Conservation (phyloP, 2,329 filamentous ascomycete genomes). For the Penicillium sp. region DNA sequence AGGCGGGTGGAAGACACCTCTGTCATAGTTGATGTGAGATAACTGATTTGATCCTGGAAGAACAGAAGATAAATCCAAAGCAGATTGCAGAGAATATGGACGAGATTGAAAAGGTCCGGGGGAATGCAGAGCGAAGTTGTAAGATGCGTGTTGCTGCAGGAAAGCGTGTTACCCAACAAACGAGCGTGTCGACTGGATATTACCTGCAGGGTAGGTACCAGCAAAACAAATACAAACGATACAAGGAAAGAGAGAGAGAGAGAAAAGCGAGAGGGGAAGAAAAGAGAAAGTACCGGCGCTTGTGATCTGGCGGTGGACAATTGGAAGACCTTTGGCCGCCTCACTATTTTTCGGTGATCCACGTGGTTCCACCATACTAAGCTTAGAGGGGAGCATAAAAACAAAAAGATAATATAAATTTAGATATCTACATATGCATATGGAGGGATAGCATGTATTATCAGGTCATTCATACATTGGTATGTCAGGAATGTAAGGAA, state of each 20-base stretch:
- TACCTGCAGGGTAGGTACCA: not conserved
- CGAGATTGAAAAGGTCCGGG: not conserved
- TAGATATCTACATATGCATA: not conserved
- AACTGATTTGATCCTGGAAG: constrained; percentile 6
- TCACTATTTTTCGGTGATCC: constrained; percentile 28
- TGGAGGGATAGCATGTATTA: not conserved
- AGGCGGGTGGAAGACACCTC: constrained; percentile 94
- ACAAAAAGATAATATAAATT: not conserved
- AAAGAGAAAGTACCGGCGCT: constrained; percentile 13
- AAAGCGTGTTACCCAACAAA: constrained; percentile 9
- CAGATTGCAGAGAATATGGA: constrained; percentile 4
- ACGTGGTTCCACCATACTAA: constrained; percentile 17
- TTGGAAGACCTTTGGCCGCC: constrained; percentile 20
- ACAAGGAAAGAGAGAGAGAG: constrained; percentile 8
- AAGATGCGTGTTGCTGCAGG: constrained; percentile 11
- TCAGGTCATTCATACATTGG: not conserved
- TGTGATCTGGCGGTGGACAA: constrained; percentile 24
- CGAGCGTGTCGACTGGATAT: not conserved
- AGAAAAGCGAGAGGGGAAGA: constrained; percentile 7
- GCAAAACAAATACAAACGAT: not conserved
- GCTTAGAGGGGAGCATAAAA: not conserved
- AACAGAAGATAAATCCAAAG: constrained; percentile 4
- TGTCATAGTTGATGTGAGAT: constrained; percentile 55
- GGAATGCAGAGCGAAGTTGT: not conserved
- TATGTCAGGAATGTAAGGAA: not conserved